Evolutionary conservation across 345 rosid genomes (phyloP).

Genomic region (Eucalyptus urophylla): DNA sequence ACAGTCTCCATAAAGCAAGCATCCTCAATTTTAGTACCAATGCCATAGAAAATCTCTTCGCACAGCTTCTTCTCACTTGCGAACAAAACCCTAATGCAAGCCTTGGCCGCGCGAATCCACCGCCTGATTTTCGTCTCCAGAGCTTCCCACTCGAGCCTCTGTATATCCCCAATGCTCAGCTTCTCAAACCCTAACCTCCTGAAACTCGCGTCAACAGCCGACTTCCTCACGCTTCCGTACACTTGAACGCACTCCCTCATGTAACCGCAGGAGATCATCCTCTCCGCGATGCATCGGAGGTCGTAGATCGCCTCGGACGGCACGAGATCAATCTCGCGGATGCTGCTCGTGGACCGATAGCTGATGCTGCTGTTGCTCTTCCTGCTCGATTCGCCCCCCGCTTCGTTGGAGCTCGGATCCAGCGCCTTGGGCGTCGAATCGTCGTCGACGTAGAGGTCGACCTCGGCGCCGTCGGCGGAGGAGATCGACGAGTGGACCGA

Average conservation of each 20-base stretch:
- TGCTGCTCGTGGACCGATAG: constrained; percentile 75
- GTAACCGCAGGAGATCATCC: constrained; percentile 76
- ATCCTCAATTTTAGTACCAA: constrained; percentile 56
- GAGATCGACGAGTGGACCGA: constrained; percentile 13
- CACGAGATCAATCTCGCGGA: constrained; percentile 79
- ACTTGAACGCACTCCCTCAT: constrained; percentile 88
- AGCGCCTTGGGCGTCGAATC: background rate
- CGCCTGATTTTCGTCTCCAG: constrained; percentile 76
- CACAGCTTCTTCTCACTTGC: constrained; percentile 82
- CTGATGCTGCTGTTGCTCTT: constrained; percentile 5
- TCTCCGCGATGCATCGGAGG: constrained; percentile 57
- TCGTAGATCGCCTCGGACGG: constrained; percentile 57
- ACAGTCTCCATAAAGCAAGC: constrained; percentile 86
- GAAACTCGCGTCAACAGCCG: constrained; percentile 70
- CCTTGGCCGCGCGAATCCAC: constrained; percentile 88
- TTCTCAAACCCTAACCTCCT: constrained; percentile 72
- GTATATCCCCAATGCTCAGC: constrained; percentile 85
- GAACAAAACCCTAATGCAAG: constrained; percentile 62
- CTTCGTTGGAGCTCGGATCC: background rate
- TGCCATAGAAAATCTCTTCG: constrained; percentile 67
- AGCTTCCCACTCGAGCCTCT: constrained; percentile 63
- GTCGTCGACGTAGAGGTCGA: background rate
- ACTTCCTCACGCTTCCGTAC: constrained; percentile 79
- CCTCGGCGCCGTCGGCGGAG: background rate
- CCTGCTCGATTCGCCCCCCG: background rate